Evolutionary conservation across 768 basidiomycete genomes (phyloP).

Genomic region (Mycena sanguinolenta): DNA sequence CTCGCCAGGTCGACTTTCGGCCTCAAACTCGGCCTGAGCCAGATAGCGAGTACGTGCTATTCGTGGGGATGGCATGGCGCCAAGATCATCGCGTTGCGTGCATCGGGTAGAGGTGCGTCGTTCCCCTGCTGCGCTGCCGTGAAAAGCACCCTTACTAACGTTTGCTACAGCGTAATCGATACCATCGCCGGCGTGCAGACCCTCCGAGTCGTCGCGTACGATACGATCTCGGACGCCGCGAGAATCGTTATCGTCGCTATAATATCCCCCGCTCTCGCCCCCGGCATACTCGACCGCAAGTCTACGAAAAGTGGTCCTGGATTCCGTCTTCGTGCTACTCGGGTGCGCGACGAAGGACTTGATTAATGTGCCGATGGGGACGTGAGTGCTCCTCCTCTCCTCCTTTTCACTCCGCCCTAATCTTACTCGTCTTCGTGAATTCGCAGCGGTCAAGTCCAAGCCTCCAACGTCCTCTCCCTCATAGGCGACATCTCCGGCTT

Average conservation of each 20-base stretch:
- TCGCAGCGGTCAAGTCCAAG: too few relatives aligned
- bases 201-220: conserved; percentile 45
- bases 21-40: conserved; percentile 54
- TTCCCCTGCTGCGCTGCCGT: neutral
- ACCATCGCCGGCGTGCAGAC: conserved; percentile 47
- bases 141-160: too few relatives aligned
- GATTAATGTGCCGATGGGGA: conserved; percentile 36
- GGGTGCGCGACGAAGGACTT: conserved; percentile 66
- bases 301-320: conserved; percentile 56
- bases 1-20: conserved; percentile 53
- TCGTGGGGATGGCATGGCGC: conserved; percentile 51
- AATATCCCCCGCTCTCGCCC: conserved; percentile 50
- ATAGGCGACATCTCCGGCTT: conserved; percentile 60
- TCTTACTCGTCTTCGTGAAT: too few relatives aligned
- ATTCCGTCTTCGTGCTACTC: conserved; percentile 52
- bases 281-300: conserved; percentile 57
- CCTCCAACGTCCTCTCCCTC: too few relatives aligned
- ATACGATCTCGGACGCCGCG: conserved; percentile 50
- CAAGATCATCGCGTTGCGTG: conserved; percentile 48
- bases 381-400: conserved; percentile 15
- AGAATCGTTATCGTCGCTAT: conserved; percentile 59
- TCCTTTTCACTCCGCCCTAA: conserved; percentile 1
- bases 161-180: conserved; percentile 52
- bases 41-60: conserved; percentile 58
- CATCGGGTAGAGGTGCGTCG: conserved; percentile 51